Evolutionary conservation across 2,329 filamentous ascomycete species (phyloP).

Genomic region (Colletotrichum sp.): DNA sequence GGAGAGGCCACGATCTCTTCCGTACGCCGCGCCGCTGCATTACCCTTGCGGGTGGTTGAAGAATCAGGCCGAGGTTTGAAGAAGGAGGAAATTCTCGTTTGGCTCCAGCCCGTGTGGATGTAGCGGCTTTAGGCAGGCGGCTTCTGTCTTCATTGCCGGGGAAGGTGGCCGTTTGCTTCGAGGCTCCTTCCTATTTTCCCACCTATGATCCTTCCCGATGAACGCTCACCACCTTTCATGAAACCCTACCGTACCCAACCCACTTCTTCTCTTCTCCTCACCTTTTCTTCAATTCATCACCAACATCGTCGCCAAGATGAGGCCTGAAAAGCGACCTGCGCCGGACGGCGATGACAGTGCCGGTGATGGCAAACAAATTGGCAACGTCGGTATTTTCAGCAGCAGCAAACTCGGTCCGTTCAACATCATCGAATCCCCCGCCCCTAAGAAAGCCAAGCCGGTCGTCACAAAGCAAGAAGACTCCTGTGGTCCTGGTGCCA

Average conservation of each 20-base stretch:
- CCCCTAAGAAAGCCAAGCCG: neutral
- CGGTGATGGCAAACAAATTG: neutral
- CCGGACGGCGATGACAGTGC: neutral
- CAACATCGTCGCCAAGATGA: neutral
- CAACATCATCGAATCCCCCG: too few species aligned
- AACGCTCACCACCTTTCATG: neutral
- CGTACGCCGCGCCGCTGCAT: neutral
- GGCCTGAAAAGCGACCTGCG: neutral
- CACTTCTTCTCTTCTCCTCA: neutral
- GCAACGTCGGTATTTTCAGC: neutral
- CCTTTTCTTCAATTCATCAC: neutral
- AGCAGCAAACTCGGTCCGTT: too few species aligned
- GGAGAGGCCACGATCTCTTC: neutral
- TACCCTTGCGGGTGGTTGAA: neutral
- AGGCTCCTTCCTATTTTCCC: neutral
- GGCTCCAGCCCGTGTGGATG: neutral
- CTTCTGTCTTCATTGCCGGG: neutral
- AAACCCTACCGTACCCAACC: neutral
- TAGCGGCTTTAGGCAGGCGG: neutral
- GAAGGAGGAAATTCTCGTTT: neutral
- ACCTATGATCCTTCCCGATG: neutral
- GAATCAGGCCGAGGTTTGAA: neutral
- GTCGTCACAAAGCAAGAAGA: neutral
- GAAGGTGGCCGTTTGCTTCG: neutral
- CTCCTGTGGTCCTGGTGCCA: neutral